These are phyloP conservation scores for Sodiomyces alkalinus DNA, from an alignment of 2,329 filamentous ascomycete genomes.

Conservation along the genomic window DNA sequence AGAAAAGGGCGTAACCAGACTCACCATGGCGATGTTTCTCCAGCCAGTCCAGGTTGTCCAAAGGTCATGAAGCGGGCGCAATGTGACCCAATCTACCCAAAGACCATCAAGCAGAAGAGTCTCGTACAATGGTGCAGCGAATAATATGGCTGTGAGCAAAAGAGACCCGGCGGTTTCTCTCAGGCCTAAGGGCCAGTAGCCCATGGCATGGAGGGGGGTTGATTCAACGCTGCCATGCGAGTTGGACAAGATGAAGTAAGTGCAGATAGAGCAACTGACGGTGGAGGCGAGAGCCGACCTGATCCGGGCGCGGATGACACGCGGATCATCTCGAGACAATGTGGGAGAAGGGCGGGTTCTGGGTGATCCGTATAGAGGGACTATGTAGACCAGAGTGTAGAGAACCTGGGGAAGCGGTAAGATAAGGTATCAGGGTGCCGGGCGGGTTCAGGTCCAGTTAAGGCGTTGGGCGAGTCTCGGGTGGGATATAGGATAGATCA, in stretches of 20 bases:
- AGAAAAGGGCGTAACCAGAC: constrained; percentile 16
- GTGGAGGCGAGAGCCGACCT: constrained; percentile 67
- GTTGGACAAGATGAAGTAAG: constrained; percentile 44
- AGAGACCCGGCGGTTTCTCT: constrained; percentile 48
- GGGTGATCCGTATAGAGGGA: constrained; percentile 74
- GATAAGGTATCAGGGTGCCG: too few relatives aligned
- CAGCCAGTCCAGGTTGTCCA: constrained; percentile 66
- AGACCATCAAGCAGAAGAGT: constrained; percentile 54
- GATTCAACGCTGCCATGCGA: constrained; percentile 25
- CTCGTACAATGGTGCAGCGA: constrained; percentile 74
- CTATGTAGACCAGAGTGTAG: constrained; percentile 81
- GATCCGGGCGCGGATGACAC: constrained; percentile 77
- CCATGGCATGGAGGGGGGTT: constrained; percentile 55
- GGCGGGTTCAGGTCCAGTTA: too few relatives aligned
- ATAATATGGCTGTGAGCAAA: constrained; percentile 63
- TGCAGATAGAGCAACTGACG: constrained; percentile 47
- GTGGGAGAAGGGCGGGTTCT: constrained; percentile 65
- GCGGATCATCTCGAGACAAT: constrained; percentile 73
- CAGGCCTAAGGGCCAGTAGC: constrained; percentile 63
- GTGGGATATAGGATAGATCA: too few relatives aligned
- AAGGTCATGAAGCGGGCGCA: constrained; percentile 39
- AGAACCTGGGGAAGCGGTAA: constrained; percentile 49
- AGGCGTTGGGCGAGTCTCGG: too few relatives aligned
- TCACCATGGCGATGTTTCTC: constrained; percentile 74
- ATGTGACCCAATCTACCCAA: constrained; percentile 49